These are phyloP conservation scores for Plasmopara muralis DNA, from an alignment of 352 stramenopile species.

Conservation along the genomic window DNA sequence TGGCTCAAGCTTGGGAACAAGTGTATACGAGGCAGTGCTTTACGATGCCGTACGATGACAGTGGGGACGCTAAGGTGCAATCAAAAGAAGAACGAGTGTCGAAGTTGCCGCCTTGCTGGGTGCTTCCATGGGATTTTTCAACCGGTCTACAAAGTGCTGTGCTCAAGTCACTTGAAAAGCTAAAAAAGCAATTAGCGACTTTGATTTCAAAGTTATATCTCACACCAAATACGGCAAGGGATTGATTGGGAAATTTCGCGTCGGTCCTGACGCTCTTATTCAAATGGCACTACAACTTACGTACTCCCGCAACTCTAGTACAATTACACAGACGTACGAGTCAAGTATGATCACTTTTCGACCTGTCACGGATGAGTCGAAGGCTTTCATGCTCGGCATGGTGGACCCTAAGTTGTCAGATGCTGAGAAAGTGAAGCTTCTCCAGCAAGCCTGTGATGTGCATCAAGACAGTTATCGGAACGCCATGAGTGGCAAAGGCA, in stretches of 20 bases:
- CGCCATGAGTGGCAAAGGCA: conserved; percentile 87
- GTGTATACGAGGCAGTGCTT: conserved; percentile 58
- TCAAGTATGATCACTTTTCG: conserved; percentile 96
- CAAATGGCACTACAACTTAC: conserved; percentile 96
- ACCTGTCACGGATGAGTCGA: conserved; percentile 80
- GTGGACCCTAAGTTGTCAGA: conserved; percentile 53
- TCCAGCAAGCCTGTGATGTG: conserved; percentile 80
- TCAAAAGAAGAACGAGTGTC: conserved; percentile 42
- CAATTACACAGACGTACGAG: conserved; percentile 96
- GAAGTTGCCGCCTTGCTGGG: conserved; percentile 40
- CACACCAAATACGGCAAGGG: conserved; percentile 88
- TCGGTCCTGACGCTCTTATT: conserved; percentile 93
- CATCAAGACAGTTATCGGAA: conserved; percentile 91
- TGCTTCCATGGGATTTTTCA: conserved; percentile 59
- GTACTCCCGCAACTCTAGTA: conserved; percentile 89
- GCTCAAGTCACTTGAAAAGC: conserved; percentile 49
- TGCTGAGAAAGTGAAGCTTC: conserved; percentile 74
- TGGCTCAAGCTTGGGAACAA: conserved; percentile 82
- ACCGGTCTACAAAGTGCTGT: conserved; percentile 46
- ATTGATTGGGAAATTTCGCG: conserved; percentile 87
- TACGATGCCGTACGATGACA: conserved; percentile 45
- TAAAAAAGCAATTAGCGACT: conserved; percentile 68
- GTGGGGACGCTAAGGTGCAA: conserved; percentile 37
- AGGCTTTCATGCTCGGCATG: conserved; percentile 88
- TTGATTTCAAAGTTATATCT: conserved; percentile 85